Base-by-base conservation (phyloP, 1,139 yeast genomes). In the Yamadazyma atlantica region DNA sequence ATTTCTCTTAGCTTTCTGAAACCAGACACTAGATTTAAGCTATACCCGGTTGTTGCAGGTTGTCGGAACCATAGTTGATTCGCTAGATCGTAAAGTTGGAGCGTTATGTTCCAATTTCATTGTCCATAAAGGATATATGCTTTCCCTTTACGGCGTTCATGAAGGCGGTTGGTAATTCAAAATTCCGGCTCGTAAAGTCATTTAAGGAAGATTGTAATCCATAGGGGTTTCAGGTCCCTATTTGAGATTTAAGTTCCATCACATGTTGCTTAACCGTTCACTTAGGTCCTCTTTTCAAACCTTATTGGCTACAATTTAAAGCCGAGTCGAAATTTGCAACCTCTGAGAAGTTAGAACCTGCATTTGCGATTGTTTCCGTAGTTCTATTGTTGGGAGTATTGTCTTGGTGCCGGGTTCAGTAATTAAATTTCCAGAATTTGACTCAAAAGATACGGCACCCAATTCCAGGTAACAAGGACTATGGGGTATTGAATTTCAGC, bases 281-380 rank as follows among this genome's bases (percentile, higher is more conserved):
- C 6, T 19, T 19, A 6, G 9, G 22, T 6, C 22, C 6, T 19
- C 22, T 13, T 14, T 14, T 14, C 17, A 13, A 15, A 8, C n/a
- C 7, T 27, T 5, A 27, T 27, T 27, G 29, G 29, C 17, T 15
- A 27, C 7, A 27, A 10, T n/a, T 4, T 27, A 27, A 27, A 27
- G 29, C 29, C 29, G 29, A 27, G 17, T 27, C 29, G 29, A 27
- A 27, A 23, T 23, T 23, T 23, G 26, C 26, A 23, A n/a, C 26
- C 26, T 8, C 26, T 7, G 9, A 23, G 11, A 23, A 7, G 6
- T n/a, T 23, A 7, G 11, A 7, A 8, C 4, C 26, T n/a, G 12
- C 26, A 8, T 4, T 23, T n/a, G 9, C 26, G 5, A n/a, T 23
- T 6, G 22, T n/a, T n/a, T 8, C 11, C 26, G 26, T 23, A 23